Conservation (phyloP, 352 stramenopile genomes). For the Phytophthora pinifolia region DNA sequence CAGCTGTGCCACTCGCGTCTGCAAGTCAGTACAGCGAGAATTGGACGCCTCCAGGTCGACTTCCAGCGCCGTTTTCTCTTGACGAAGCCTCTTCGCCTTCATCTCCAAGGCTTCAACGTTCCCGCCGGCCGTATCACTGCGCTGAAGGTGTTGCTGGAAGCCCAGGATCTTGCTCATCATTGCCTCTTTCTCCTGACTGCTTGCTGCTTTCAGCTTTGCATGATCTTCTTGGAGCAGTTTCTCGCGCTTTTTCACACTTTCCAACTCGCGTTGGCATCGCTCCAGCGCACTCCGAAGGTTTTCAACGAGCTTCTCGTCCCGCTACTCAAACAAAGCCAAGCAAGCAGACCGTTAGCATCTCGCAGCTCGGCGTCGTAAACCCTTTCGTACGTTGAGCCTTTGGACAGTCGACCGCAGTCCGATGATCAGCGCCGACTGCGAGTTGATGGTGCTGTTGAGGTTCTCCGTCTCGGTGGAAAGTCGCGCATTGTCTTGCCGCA, state of each 20-base stretch:
- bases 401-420: conserved; percentile 56
- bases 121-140: conserved; percentile 24
- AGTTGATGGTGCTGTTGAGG: conserved; percentile 51
- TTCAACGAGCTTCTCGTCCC: conserved; percentile 47
- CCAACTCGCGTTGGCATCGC: conserved; percentile 51
- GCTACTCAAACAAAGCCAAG: conserved; percentile 21
- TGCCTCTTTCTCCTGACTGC: conserved; percentile 50
- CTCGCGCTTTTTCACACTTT: conserved; percentile 47
- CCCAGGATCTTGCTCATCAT: conserved; percentile 60
- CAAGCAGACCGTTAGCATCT: conserved; percentile 4
- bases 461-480: conserved; percentile 39
- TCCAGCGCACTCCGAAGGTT: conserved; percentile 49
- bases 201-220: conserved; percentile 39
- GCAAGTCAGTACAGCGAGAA: conserved; percentile 16
- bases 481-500: conserved; percentile 45
- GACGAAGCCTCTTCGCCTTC: conserved; percentile 31
- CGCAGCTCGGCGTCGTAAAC: neutral
- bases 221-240: conserved; percentile 55
- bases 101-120: conserved; percentile 36
- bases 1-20: conserved; percentile 14
- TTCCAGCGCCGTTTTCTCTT: conserved; percentile 32
- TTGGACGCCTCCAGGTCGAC: conserved; percentile 10
- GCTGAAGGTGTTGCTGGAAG: conserved; percentile 54
- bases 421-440: conserved; percentile 60
- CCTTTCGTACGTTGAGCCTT: conserved; percentile 41